These are phyloP conservation scores for Podochytrium sp. DNA, from an alignment of 192 early-diverging fungal species.

Conservation along the genomic window DNA sequence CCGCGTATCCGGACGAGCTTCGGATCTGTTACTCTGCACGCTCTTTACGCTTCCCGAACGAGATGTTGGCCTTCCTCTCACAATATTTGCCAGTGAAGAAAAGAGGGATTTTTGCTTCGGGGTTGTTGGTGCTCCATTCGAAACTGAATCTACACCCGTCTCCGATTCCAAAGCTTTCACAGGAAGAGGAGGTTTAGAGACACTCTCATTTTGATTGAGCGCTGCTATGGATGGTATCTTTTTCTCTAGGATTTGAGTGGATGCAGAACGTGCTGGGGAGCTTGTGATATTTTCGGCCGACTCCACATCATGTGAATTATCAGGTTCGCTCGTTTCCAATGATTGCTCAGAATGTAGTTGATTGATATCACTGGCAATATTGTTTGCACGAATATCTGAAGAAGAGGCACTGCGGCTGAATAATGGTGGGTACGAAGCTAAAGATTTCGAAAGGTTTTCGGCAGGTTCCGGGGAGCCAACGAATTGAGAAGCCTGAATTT, in stretches of 20 bases:
- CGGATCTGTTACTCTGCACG: background rate
- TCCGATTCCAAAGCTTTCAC: background rate
- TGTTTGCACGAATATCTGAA: background rate
- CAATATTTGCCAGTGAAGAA: background rate
- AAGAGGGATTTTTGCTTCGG: background rate
- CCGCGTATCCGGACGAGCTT: background rate
- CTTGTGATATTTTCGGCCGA: too few species aligned
- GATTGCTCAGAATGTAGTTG: too few species aligned
- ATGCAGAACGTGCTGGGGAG: too few species aligned
- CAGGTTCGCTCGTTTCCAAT: too few species aligned
- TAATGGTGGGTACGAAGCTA: background rate
- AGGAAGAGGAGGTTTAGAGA: background rate
- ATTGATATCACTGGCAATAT: too few species aligned
- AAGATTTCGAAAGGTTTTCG: background rate
- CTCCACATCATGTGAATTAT: too few species aligned
- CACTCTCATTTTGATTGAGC: too few species aligned
- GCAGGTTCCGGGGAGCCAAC: background rate
- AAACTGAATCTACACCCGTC: background rate
- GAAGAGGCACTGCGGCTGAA: conserved; percentile 15
- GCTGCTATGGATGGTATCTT: too few species aligned
- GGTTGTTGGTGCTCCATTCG: conserved; percentile 1
- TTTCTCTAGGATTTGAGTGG: too few species aligned
- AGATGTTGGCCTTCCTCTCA: background rate
- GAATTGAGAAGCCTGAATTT: background rate
- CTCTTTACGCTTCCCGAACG: background rate